Evolutionary conservation across 176 grass and related monocot genomes (phyloP).

Genomic region (Ensete glaucum): DNA sequence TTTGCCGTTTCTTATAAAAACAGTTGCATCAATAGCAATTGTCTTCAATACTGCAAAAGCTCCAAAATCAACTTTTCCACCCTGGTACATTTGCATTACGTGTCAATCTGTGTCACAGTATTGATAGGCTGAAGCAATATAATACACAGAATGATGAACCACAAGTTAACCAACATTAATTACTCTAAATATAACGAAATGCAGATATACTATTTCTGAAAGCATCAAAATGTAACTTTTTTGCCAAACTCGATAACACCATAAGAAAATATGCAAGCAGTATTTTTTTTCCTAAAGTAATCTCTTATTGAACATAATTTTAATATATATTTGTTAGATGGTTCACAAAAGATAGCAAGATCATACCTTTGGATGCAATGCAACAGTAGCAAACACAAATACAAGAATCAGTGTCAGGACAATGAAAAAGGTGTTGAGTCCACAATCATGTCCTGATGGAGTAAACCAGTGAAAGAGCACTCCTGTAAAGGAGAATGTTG

Average conservation of each 20-base stretch:
- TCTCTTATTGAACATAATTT: not conserved
- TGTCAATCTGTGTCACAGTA: not conserved
- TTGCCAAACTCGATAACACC: not conserved
- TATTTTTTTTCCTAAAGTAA: not conserved
- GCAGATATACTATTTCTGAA: not conserved
- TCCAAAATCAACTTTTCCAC: too few species aligned
- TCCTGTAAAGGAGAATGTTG: constrained; percentile 68
- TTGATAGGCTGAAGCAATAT: not conserved
- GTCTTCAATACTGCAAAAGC: too few species aligned
- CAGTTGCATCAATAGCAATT: too few species aligned
- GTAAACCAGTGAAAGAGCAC: constrained; percentile 97
- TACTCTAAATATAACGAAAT: not conserved
- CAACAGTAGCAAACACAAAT: constrained; percentile 67
- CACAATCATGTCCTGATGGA: constrained; percentile 87
- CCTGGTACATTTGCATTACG: too few species aligned
- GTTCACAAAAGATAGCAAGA: not conserved
- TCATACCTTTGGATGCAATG: constrained; percentile 86
- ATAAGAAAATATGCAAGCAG: not conserved
- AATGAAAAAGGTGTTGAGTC: constrained; percentile 87
- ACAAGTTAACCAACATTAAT: not conserved
- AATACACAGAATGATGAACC: not conserved
- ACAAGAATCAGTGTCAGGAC: constrained; percentile 84
- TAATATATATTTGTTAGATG: not conserved
- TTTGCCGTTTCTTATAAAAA: too few species aligned
- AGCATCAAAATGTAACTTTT: not conserved